phyloP scores from a whole-genome alignment of 202 grass and related monocot species.

The Setaria italica region DNA sequence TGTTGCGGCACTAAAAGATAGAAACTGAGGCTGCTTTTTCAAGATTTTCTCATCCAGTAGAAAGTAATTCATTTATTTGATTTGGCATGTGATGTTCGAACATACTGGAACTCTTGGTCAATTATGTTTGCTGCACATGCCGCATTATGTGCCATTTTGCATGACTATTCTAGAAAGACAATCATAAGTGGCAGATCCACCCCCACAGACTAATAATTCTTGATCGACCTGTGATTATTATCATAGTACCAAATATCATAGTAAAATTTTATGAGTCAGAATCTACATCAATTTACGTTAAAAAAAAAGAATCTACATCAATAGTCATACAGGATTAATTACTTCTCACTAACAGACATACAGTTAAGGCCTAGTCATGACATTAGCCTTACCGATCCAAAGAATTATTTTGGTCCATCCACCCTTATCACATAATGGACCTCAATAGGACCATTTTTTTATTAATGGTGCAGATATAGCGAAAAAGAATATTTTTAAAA shows the following conservation, averaged over 20 bases:
- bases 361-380: not conserved
- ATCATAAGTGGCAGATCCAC: slow-evolving; percentile 32
- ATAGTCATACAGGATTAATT: not conserved
- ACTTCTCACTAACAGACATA: slow-evolving; percentile 18
- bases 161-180: slow-evolving; percentile 14
- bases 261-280: slow-evolving; percentile 17
- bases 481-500: no score
- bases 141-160: not conserved
- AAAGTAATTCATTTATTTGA: slow-evolving; percentile 24
- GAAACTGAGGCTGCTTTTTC: not conserved
- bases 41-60: slow-evolving; percentile 2
- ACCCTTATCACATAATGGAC: no score
- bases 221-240: slow-evolving; percentile 30
- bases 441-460: no score
- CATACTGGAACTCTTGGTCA: slow-evolving; percentile 9
- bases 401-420: no score
- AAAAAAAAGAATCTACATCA: slow-evolving; percentile 8
- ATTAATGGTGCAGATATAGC: no score
- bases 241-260: slow-evolving; percentile 15
- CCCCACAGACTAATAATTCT: slow-evolving; percentile 34
- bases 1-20: slow-evolving; percentile 20
- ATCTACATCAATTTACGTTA: slow-evolving; percentile 9
- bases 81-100: slow-evolving; percentile 12
- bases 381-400: no score
- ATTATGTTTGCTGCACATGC: slow-evolving; percentile 22